phyloP scores from a whole-genome alignment of 2,329 filamentous ascomycete genomes.

The Arthrocladium fulminans region DNA sequence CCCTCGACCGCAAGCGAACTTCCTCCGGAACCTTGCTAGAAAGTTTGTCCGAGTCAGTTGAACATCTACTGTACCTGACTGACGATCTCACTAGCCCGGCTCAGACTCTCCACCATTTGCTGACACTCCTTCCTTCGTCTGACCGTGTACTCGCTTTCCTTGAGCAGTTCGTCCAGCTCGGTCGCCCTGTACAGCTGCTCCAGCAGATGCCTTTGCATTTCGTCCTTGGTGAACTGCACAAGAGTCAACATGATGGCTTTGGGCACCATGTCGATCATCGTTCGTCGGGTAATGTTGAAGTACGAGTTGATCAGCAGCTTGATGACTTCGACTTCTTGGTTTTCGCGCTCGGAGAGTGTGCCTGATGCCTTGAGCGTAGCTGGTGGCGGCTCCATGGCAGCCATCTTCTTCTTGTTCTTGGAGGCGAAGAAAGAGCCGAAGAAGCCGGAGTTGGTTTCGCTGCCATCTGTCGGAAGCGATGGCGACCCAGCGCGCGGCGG shows the following conservation, averaged over 20 bases:
- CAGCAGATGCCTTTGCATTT: slow-evolving; percentile 94
- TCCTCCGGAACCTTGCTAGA: no score
- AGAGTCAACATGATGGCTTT: slow-evolving; percentile 98
- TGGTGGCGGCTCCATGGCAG: slow-evolving; percentile 96
- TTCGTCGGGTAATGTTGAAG: slow-evolving; percentile 95
- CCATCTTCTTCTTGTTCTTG: slow-evolving; percentile 99
- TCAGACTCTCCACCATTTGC: slow-evolving; percentile 94
- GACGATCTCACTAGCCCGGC: slow-evolving; percentile 90
- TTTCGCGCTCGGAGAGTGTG: slow-evolving; percentile 85
- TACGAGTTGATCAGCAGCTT: slow-evolving; percentile 95
- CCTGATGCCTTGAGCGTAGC: slow-evolving; percentile 89
- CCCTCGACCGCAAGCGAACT: no score
- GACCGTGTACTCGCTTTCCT: slow-evolving; percentile 96
- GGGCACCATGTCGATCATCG: slow-evolving; percentile 99
- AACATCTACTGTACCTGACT: slow-evolving; percentile 54
- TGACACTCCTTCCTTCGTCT: slow-evolving; percentile 94
- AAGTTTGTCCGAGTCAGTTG: neutral
- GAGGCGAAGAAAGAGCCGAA: slow-evolving; percentile 98
- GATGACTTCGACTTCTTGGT: slow-evolving; percentile 95
- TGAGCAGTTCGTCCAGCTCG: slow-evolving; percentile 85
- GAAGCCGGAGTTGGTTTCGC: slow-evolving; percentile 64
- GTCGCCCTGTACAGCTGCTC: slow-evolving; percentile 94
- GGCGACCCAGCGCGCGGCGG: slow-evolving; percentile 70
- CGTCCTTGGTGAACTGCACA: slow-evolving; percentile 89
- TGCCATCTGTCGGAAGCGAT: slow-evolving; percentile 50